Base-by-base conservation (phyloP, 2,329 filamentous ascomycete genomes). In the Paecilomyces sp. region DNA sequence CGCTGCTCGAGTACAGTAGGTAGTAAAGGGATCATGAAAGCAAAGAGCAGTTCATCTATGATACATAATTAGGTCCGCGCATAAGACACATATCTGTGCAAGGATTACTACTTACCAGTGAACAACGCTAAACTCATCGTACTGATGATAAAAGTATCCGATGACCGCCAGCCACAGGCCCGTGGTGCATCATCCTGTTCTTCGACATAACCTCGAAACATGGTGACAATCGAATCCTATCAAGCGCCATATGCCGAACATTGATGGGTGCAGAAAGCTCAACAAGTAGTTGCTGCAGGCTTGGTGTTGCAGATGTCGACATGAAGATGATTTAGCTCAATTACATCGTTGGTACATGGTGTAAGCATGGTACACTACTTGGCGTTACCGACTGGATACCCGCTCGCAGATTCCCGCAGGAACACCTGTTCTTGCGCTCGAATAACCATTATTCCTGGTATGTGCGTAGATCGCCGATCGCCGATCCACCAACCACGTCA, bases 1-100 rank as follows among this genome's bases (percentile, higher is more conserved):
- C 13, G 33, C 9, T 63, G 36, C 15, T 66, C 65, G 13, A 67
- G 51, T 3, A 67, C 62, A 11, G 55, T 47, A 22, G 64, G 65
- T 18, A 67, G 62, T 4, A 67, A 36, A 13, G 65, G 65, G 5
- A 66, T 54, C 60, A 67, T 66, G 56, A 66, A 67, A 3, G 63
- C 60, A 41, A 63, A 67, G 11, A 67, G 59, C 47, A 66, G 51
- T 25, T 66, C 64, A 55, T 66, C 65, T n/a, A n/a, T n/a, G n/a
- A n/a, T n/a, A n/a, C n/a, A n/a, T n/a, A n/a, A n/a, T n/a, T n/a
- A n/a, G n/a, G n/a, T n/a, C n/a, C n/a, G n/a, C n/a, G n/a, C n/a
- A n/a, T n/a, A n/a, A n/a, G n/a, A n/a, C n/a, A n/a, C n/a, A n/a
- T n/a, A n/a, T n/a, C n/a, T n/a, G n/a, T n/a, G n/a, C n/a, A n/a